Percentiles rank a stretch among this genome's conserved stretches.
phyloP scores from a whole-genome alignment of 1,284 basidiomycete species.

The Gymnopus androsaceus region DNA sequence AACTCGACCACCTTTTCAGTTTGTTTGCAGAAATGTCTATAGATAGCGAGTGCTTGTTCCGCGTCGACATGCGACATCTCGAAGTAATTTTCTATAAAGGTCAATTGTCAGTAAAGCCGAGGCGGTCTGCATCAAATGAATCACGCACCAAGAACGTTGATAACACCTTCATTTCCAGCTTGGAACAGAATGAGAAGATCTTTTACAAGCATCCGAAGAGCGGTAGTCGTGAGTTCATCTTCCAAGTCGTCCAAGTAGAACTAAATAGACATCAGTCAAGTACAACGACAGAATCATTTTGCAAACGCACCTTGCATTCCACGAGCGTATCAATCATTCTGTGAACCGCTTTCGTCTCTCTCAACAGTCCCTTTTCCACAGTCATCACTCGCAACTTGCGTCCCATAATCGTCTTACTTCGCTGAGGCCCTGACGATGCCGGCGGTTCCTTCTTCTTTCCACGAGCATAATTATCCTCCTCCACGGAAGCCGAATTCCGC shows the following conservation, averaged over 20 bases:
- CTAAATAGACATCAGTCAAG: conserved; percentile 38
- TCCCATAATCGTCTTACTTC: conserved; percentile 80
- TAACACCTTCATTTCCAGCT: conserved; percentile 96
- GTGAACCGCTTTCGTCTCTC: conserved; percentile 92
- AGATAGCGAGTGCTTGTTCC: conserved; percentile 81
- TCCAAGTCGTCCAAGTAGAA: conserved; percentile 94
- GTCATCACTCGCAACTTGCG: conserved; percentile 88
- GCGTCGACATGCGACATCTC: conserved; percentile 97
- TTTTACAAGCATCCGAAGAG: conserved; percentile 94
- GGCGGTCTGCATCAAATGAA: background rate
- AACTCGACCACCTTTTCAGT: conserved; percentile 95
- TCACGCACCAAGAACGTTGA: conserved; percentile 84
- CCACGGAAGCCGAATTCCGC: conserved; percentile 62
- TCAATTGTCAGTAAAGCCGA: conserved; percentile 5
- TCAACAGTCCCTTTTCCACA: conserved; percentile 92
- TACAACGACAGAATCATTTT: conserved; percentile 3
- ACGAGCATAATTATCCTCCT: conserved; percentile 48
- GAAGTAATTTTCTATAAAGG: conserved; percentile 88
- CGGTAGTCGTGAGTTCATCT: conserved; percentile 88
- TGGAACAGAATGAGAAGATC: conserved; percentile 96
- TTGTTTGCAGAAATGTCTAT: conserved; percentile 94
- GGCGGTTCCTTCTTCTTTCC: conserved; percentile 25
- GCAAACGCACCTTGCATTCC: conserved; percentile 74
- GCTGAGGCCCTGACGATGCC: conserved; percentile 41
- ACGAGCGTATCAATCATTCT: conserved; percentile 85